Percentiles rank a stretch among this genome's conserved stretches.
These are phyloP conservation scores for Solanum hybrid DNA, from an alignment of 305 asterid species.

Conservation along the genomic window DNA sequence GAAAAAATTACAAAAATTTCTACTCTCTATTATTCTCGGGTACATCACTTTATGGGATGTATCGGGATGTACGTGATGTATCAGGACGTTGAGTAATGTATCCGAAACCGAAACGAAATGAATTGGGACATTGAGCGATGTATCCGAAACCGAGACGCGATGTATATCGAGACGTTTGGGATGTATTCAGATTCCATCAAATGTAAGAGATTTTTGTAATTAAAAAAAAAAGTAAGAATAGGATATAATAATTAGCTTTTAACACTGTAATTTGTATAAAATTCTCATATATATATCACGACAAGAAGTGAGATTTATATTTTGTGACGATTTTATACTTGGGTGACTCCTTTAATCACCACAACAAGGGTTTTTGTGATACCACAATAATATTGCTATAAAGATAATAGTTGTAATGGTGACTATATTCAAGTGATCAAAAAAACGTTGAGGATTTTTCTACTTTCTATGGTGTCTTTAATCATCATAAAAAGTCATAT, in stretches of 20 bases:
- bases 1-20: too few relatives aligned
- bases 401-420: background rate
- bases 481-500: background rate
- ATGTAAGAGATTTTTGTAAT: too few relatives aligned
- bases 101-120: fast-evolving
- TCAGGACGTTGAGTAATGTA: background rate
- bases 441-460: background rate
- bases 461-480: background rate
- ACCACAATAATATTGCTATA: background rate
- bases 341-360: background rate
- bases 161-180: fast-evolving
- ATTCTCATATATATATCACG: background rate
- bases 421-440: background rate
- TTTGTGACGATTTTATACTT: background rate
- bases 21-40: too few relatives aligned
- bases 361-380: background rate
- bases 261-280: too few relatives aligned
- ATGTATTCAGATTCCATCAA: too few relatives aligned
- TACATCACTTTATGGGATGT: background rate
- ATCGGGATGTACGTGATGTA: background rate
- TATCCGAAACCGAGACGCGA: too few relatives aligned
- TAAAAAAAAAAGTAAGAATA: too few relatives aligned
- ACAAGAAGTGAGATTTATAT: background rate
- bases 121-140: background rate
- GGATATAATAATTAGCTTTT: too few relatives aligned